phyloP scores from a whole-genome alignment of 495 filamentous ascomycete genomes.

The Daldinia caldariorum region DNA sequence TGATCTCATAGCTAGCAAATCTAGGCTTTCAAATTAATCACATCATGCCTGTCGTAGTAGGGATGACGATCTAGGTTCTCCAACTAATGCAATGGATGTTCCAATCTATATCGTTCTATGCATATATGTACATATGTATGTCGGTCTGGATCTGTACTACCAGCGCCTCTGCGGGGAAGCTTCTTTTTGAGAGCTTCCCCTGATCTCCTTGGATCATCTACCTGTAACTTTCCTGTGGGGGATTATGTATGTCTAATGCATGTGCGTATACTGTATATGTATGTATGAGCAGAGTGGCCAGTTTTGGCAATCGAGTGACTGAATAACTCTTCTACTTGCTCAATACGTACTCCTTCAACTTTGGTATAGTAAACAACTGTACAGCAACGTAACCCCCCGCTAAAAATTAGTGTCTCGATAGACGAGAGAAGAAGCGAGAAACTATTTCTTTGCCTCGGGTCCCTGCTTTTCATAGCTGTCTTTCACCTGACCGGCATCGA shows the following conservation, averaged over 20 bases:
- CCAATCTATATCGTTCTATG: slow-evolving; percentile 17
- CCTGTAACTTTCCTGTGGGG: slow-evolving; percentile 19
- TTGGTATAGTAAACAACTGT: not conserved
- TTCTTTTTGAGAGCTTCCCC: slow-evolving; percentile 9
- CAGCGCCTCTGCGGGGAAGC: slow-evolving; percentile 20
- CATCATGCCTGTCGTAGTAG: slow-evolving; percentile 24
- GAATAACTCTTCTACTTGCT: not conserved
- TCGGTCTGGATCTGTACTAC: slow-evolving; percentile 10
- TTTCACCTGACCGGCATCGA: slow-evolving; percentile 9
- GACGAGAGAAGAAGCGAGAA: slow-evolving; percentile 12
- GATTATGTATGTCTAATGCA: not conserved
- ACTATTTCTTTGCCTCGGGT: slow-evolving; percentile 32
- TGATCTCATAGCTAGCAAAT: not conserved
- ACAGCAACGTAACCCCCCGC: not conserved
- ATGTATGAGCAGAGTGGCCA: slow-evolving; percentile 18
- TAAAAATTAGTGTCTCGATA: slow-evolving; percentile 21
- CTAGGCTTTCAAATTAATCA: slow-evolving; percentile 7
- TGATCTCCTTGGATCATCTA: slow-evolving; percentile 15
- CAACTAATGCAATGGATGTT: slow-evolving; percentile 6
- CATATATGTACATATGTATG: not conserved
- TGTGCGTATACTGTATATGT: slow-evolving; percentile 4
- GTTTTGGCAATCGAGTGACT: slow-evolving; percentile 10
- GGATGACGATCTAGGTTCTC: slow-evolving; percentile 20
- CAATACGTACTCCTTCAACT: slow-evolving; percentile 2
- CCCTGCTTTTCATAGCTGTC: slow-evolving; percentile 11